phyloP scores from a whole-genome alignment of 176 grass and related monocot species.

The Oryza australiensis region DNA sequence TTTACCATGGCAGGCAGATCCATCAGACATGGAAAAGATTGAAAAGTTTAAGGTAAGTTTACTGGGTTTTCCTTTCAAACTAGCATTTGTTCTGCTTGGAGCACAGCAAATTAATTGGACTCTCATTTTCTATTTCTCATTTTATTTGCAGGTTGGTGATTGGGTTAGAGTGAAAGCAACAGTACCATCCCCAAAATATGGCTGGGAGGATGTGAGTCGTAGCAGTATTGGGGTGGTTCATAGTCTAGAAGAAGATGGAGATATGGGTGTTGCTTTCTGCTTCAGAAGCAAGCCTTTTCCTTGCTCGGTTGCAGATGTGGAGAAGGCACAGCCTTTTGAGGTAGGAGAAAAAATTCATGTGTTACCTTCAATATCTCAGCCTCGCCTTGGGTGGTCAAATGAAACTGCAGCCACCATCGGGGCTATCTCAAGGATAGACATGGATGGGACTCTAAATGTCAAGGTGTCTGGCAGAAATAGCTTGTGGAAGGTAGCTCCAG shows the following conservation, averaged over 20 bases:
- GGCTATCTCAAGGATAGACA: conserved; percentile 82
- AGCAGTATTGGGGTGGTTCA: conserved; percentile 91
- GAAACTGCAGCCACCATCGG: conserved; percentile 97
- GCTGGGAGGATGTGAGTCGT: conserved; percentile 95
- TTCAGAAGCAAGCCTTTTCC: conserved; percentile 80
- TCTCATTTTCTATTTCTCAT: conserved; percentile 25
- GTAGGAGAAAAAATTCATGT: conserved; percentile 91
- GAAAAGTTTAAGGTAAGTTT: conserved; percentile 78
- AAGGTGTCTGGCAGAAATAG: conserved; percentile 89
- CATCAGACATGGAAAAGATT: conserved; percentile 98
- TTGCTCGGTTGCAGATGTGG: conserved; percentile 92
- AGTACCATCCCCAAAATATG: conserved; percentile 97
- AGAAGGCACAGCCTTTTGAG: conserved; percentile 85
- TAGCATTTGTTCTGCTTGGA: not conserved
- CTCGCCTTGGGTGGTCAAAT: conserved; percentile 93
- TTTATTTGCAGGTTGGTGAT: conserved; percentile 75
- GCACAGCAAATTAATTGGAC: conserved; percentile 14
- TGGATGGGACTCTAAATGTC: conserved; percentile 98
- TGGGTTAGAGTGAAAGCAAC: conserved; percentile 94
- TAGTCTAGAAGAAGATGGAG: conserved; percentile 94
- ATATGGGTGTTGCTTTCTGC: conserved; percentile 95
- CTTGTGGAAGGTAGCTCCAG: conserved; percentile 98
- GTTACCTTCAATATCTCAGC: conserved; percentile 80
- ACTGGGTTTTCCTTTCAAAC: not conserved
- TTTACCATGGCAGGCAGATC: conserved; percentile 81